Conservation (phyloP, 176 grass and related monocot species). For the Phoenix roebelenii region DNA sequence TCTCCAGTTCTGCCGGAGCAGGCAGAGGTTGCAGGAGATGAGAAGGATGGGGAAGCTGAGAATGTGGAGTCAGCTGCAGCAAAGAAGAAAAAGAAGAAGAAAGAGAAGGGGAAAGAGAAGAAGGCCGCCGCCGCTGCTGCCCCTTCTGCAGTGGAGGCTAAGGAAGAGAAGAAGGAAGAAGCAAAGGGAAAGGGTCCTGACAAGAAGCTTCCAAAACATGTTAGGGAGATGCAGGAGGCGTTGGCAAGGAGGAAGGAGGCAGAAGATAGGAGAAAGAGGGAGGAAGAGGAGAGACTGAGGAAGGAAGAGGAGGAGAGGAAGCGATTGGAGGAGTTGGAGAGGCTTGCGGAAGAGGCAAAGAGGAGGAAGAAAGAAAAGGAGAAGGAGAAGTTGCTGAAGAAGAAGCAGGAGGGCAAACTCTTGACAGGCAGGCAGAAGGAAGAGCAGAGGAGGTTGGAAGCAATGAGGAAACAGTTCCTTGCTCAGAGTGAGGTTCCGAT, state of each 20-base stretch:
- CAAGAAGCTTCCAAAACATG: constrained; percentile 73
- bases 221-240: constrained; percentile 81
- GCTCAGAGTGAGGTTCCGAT: constrained; percentile 52
- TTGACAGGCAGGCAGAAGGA: constrained; percentile 87
- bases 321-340: constrained; percentile 55
- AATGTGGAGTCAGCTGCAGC: constrained; percentile 50
- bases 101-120: constrained; percentile 93
- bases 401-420: constrained; percentile 79
- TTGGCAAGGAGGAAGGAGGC: constrained; percentile 64
- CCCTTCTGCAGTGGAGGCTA: constrained; percentile 21
- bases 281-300: constrained; percentile 69
- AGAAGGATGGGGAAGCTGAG: constrained; percentile 65
- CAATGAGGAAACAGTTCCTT: constrained; percentile 92
- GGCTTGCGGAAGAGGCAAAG: constrained; percentile 73
- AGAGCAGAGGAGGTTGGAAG: constrained; percentile 75
- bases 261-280: constrained; percentile 58
- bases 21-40: constrained; percentile 17
- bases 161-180: constrained; percentile 47
- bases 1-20: constrained; percentile 2
- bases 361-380: constrained; percentile 75
- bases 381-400: constrained; percentile 85
- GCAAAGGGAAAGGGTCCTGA: constrained; percentile 66
- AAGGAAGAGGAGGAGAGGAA: constrained; percentile 76
- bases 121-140: constrained; percentile 55
- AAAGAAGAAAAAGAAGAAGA: constrained; percentile 98